These are phyloP conservation scores for Colletotrichum sp. DNA, from an alignment of 2,329 filamentous ascomycete genomes.

Conservation along the genomic window DNA sequence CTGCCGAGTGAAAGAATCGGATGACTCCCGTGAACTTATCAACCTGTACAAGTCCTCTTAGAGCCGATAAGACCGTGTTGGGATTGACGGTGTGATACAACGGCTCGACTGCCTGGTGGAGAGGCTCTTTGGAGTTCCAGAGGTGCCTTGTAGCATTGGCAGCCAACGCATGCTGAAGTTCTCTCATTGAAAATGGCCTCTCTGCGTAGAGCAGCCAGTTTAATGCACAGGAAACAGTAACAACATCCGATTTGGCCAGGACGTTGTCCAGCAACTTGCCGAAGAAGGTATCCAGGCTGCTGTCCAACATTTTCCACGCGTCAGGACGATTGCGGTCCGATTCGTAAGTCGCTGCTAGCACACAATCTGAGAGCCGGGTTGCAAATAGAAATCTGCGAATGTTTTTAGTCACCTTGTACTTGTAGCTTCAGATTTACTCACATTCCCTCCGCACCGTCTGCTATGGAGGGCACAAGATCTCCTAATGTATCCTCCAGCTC, in stretches of 20 bases:
- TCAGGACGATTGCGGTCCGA: too few relatives aligned
- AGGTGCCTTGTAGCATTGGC: background rate
- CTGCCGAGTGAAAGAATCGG: background rate
- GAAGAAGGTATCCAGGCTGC: background rate
- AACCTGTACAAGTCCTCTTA: background rate
- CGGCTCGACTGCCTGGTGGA: background rate
- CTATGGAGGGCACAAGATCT: background rate
- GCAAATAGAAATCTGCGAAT: too few relatives aligned
- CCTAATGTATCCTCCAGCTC: background rate
- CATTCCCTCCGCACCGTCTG: background rate
- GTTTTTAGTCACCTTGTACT: too few relatives aligned
- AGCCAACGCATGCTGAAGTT: background rate
- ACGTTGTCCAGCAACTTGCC: background rate
- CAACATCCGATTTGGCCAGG: too few relatives aligned
- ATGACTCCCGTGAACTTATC: background rate
- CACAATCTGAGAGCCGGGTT: too few relatives aligned
- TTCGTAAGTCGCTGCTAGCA: too few relatives aligned
- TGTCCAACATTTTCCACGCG: background rate
- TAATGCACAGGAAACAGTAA: background rate
- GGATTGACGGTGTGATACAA: background rate
- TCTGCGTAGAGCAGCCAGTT: background rate
- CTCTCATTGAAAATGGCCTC: background rate
- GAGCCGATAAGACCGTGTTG: background rate
- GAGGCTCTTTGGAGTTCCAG: background rate
- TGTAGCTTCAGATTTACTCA: accelerated